Evolutionary conservation across 495 filamentous ascomycete genomes (phyloP), one percentile per base, ranked within the genome.

Genomic region (Terfezia boudieri): DNA sequence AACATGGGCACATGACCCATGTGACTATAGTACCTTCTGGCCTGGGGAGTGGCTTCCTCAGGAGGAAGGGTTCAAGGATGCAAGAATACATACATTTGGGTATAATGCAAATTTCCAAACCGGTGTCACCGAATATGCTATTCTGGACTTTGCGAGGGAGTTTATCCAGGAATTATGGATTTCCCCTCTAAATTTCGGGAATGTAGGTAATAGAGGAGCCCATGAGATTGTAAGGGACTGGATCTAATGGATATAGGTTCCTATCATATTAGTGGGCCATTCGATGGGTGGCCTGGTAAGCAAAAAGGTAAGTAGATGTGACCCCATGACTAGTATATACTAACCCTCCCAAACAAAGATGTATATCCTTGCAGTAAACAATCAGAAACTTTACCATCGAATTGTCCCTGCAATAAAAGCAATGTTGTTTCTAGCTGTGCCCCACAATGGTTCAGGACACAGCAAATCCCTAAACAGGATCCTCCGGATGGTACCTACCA

Each of bases 1-100:
- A 49, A 70, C 67, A 43, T 70, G 67, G 67, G 57, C 57, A 9
- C 65, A 69, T 32, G 53, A 65, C 51, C 55, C 50, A 12, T 20
- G 20, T 20, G 58, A 59, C 32, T 55, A 57, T 2, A 43, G 51
- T 0, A 53, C 61, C 46, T 69, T 59, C 53, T 71, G 68, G 69
- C 69, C 69, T 32, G 38, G 16, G 38, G 57, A 61, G 53, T 71
- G 69, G 69, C 64, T 71, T 38, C 63, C 69, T 5, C 37, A 56
- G 12, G 66, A 69, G 43, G 38, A 43, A 10, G 10, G 10, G 38
- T 10, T 11, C 10, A 16, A 43, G 10, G 51, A 61, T 51, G 64
- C 59, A 12, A 62, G 66, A 36, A 59, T 67, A 17, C 60, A 63
- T 50, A 67, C 54, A 35, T 67, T 53, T 37, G 66, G 66, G 16